Evolutionary conservation across 2,329 filamentous ascomycete genomes (phyloP), one percentile per base, ranked within the genome.

Genomic region (Cyclaneusma minus): DNA sequence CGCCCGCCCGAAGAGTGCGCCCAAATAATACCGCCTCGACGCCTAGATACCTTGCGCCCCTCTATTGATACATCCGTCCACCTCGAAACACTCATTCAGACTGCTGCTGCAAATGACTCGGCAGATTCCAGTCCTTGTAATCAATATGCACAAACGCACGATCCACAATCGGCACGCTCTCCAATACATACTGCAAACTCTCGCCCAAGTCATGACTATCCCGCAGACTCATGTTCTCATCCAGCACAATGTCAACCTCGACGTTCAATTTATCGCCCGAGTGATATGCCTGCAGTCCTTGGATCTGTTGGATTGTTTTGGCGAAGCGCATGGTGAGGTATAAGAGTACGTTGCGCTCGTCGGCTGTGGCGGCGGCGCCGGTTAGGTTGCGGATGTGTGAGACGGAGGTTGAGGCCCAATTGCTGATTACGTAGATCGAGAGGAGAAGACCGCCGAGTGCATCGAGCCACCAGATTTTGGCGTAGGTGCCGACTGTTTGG

Each of bases 391-490:
- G 60, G 24, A 74, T 59, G 36, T 73, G 71, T 29, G 66, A 57
- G 24, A 70, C 55, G 33, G 60, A 68, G 0, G 71, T 77, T 23
- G 59, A 56, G 2, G 63, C 63, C 73, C 72, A 78, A 48, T 78
- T 73, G 47, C 65, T 69, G 37, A 78, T 76, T 44, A 79, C 74
- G 51, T 64, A 76, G 4, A 76, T 47, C 0, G 71, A 75, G 0
- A 79, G 54, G 0, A 76, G 39, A 0, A 64, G 61, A 3, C 72
- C 73, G 29, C 72, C 73, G 0, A 64, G 53, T 5, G 58, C 54
- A 42, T 79, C 73, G 9, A 79, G 55, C 72, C 72, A 78, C 72
- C 73, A 79, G 9, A 74, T 40, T 13, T 64, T 44, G 4, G 62
- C 54, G 25, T 64, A 55, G 37, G 64, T 56, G 5, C 73, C 73